Evolutionary conservation across 2,329 filamentous ascomycete species (phyloP), one percentile per base, ranked within the genome.

Genomic region (Sordariomycetes sp.): DNA sequence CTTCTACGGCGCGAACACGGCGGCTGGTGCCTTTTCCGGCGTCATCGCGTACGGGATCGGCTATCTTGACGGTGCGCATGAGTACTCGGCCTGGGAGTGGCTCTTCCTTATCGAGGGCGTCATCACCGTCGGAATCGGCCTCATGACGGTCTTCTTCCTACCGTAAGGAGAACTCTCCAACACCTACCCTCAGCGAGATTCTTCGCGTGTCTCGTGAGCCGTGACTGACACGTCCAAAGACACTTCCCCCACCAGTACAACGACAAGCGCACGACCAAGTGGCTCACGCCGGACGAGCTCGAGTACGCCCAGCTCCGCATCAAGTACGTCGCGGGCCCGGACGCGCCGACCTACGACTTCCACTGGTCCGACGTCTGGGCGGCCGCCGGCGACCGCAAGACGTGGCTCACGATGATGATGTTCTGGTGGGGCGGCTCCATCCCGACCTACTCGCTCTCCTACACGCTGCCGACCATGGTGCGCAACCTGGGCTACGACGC

Each of bases 181-280:
- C 14, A 37, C 35, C 35, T 37, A 37, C 35, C 1, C 75, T 80
- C 0, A 90, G 88, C 0, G 75, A 89, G 1, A 1, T 89, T 1
- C 76, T 89, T 5, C 88, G 86, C 1, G 60, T n/a, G 85, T 81
- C 5, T 90, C 86, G 72, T 90, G 84, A 81, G 78, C 87, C 86
- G 92, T 2, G 81, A 89, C 64, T 88, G 93, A 66, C 93, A 89
- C 89, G 0, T 87, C 89, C 63, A 78, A 85, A 54, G 88, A 88
- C 7, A 79, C 67, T 0, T 94, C 93, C 67, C 77, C 94, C 3
- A 80, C 80, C 0, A 58, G 28, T 62, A 55, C 43, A 4, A 37
- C 35, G 35, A 37, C 7, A 37, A 37, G 14, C 35, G 35, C 35
- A 37, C 35, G 35, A 56, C 61, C 32, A 57, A 54, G 34, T 62